phyloP scores from a whole-genome alignment of 139 green algal species.

The Eudorina sp. region DNA sequence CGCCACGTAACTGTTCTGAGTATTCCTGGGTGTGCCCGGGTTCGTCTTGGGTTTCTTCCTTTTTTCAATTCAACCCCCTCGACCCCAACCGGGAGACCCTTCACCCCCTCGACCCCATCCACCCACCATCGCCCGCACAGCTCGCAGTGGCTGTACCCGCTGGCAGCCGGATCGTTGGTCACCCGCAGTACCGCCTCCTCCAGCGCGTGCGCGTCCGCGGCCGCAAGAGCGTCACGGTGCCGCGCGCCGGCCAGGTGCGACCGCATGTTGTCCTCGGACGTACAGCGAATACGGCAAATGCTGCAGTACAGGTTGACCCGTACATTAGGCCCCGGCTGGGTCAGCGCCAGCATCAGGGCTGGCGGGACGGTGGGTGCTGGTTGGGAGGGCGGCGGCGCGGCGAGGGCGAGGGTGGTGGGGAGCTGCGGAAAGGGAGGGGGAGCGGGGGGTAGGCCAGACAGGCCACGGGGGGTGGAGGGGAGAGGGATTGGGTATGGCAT shows the following conservation, averaged over 20 bases:
- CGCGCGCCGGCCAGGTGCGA: not conserved
- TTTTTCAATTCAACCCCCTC: no score
- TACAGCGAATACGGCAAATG: not conserved
- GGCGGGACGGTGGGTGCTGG: no score
- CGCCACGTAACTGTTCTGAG: no score
- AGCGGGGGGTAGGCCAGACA: no score
- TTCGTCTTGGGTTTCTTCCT: no score
- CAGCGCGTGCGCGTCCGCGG: not conserved
- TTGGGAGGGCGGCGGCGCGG: no score
- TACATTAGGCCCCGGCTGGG: not conserved
- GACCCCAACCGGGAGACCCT: not conserved
- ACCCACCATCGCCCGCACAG: constrained; percentile 14
- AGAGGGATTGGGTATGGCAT: no score
- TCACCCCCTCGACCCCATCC: not conserved
- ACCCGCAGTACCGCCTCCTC: not conserved
- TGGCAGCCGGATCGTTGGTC: not conserved
- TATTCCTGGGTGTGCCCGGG: no score
- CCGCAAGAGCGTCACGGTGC: not conserved
- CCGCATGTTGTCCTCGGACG: not conserved
- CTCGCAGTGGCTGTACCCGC: constrained; percentile 7
- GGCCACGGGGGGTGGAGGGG: no score
- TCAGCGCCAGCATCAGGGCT: not conserved
- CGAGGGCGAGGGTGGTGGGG: no score
- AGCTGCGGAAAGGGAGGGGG: no score
- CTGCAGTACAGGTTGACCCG: not conserved